phyloP scores from a whole-genome alignment of 768 basidiomycete genomes.

The Rubroboletus satanas region DNA sequence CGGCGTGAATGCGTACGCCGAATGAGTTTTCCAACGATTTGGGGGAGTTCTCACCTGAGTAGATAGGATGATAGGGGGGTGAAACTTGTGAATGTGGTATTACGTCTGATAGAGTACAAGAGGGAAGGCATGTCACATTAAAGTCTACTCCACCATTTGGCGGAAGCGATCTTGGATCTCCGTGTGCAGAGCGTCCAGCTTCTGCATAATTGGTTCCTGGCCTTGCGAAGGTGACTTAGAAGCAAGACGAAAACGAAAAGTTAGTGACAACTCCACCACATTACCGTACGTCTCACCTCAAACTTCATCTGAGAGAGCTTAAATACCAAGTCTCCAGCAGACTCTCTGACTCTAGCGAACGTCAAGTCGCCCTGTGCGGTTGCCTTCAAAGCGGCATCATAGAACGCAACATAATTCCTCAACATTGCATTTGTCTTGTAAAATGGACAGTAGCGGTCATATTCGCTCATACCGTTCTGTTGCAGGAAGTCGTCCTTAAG shows the following conservation, averaged over 20 bases:
- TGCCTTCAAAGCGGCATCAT: slow-evolving; percentile 84
- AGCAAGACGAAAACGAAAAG: slow-evolving; percentile 3
- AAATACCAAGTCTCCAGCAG: slow-evolving; percentile 84
- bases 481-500: slow-evolving; percentile 97
- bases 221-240: slow-evolving; percentile 86
- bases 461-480: slow-evolving; percentile 98
- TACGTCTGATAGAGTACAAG: slow-evolving; percentile 23
- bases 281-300: slow-evolving; percentile 55
- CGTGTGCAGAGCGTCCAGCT: slow-evolving; percentile 71
- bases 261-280: slow-evolving; percentile 7
- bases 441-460: slow-evolving; percentile 96
- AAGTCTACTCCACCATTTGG: slow-evolving; percentile 67
- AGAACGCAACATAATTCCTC: slow-evolving; percentile 90
- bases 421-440: slow-evolving; percentile 98
- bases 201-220: slow-evolving; percentile 76
- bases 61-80: too few species aligned
- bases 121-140: background rate
- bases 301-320: slow-evolving; percentile 99
- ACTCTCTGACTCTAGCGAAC: slow-evolving; percentile 84
- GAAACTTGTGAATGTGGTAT: slow-evolving; percentile 14
- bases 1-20: background rate
- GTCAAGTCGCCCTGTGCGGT: slow-evolving; percentile 81
- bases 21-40: background rate
- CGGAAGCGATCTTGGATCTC: slow-evolving; percentile 95
- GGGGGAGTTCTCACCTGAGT: background rate